Conservation (phyloP, 495 filamentous ascomycete species). For the Aspergillus coremiiformis region DNA sequence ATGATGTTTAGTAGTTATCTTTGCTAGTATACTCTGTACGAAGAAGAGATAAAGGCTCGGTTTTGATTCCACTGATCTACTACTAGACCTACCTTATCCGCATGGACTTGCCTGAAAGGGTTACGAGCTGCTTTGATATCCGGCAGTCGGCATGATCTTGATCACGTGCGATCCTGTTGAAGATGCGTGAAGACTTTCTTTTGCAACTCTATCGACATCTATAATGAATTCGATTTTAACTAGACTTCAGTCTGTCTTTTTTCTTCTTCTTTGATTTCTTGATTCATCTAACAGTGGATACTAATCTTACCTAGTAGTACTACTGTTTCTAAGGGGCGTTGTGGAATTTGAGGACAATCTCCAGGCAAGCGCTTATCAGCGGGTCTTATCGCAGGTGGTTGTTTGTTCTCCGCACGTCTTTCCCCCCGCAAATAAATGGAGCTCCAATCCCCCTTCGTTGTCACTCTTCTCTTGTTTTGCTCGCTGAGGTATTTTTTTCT, state of each 20-base stretch:
- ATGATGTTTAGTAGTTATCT: too few species aligned
- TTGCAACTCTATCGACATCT: neutral
- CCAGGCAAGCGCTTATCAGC: slow-evolving; percentile 19
- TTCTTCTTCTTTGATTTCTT: too few species aligned
- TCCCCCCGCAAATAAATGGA: slow-evolving; percentile 24
- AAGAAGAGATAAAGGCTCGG: neutral
- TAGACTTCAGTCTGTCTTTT: too few species aligned
- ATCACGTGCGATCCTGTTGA: slow-evolving; percentile 2
- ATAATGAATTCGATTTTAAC: neutral
- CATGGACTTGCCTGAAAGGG: slow-evolving; percentile 19
- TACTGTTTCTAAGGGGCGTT: too few species aligned
- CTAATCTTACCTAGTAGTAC: too few species aligned
- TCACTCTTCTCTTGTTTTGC: slow-evolving; percentile 1
- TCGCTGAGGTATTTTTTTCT: neutral
- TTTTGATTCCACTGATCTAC: neutral
- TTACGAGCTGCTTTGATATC: neutral
- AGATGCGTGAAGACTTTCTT: neutral
- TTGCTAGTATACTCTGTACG: neutral
- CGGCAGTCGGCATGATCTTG: neutral
- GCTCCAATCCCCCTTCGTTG: neutral
- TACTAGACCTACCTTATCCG: slow-evolving; percentile 3
- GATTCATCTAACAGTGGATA: too few species aligned
- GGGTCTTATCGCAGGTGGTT: slow-evolving; percentile 19
- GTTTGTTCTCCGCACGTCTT: slow-evolving; percentile 9
- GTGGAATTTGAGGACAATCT: too few species aligned